Base-by-base conservation (phyloP, 371 early-diverging fungal species). In the Mortierella sp. region DNA sequence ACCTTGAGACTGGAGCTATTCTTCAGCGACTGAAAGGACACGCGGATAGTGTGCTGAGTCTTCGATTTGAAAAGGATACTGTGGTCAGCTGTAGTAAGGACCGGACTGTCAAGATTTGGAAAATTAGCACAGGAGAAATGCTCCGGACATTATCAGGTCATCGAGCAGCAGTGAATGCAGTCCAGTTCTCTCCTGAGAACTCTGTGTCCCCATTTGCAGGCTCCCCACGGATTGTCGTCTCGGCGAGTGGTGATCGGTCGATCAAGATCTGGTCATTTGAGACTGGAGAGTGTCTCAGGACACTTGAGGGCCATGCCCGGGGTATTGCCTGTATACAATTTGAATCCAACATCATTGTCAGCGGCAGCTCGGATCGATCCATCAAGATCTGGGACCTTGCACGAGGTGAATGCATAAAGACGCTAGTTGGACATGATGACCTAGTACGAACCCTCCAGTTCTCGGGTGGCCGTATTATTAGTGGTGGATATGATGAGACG, bases 31-130 rank as follows among this genome's bases (percentile, higher is more conserved):
- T 91, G 16, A 28, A 29, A 9, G 92, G 91, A 14, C 95, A 97
- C 81, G 66, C 83, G 1, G 86, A 88, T 61, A 86, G 91, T 48
- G 92, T 94, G 23, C 80, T 94, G 48, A 92, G 92, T 63, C 74
- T 93, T 19, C 85, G 92, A 0, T 88, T 94, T 67, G 80, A 85
- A 58, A 80, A 82, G 15, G 79, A 85, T n/a, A 81, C 83, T 14
- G 85, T 96, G 18, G 93, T 95, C 7, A 91, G 92, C 44, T 95
- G 95, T 66, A 93, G 93, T n/a, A 94, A 96, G 77, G 98, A 97
- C 74, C 85, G 88, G 25, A 93, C 94, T 1, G 89, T 96, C 30
- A 88, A 91, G 62, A 84, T 96, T 3, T 98, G 96, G 96, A 84
- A 86, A 48, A 66, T 89, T 4, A 73, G 83, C 19, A 86, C 84